Base-by-base conservation (phyloP, 1,284 basidiomycete genomes). In the Ustilago tritici region DNA sequence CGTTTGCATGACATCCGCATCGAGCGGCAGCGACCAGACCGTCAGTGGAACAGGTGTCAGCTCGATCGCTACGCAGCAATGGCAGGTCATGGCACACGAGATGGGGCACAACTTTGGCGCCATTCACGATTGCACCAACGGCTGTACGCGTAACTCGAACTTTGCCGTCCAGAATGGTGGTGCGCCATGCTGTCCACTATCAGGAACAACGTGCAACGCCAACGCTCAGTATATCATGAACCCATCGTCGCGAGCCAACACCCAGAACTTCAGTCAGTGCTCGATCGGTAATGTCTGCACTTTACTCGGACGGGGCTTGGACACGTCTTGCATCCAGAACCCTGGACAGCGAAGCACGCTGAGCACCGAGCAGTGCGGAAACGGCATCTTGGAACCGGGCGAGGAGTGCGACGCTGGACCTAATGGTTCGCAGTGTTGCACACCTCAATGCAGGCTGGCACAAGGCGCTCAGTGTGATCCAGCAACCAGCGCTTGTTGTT, bases 341-440 rank as follows among this genome's bases (percentile, higher is more conserved):
- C 81, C 79, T 8, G 74, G 76, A 6, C 38, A 58, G 23, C 65
- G 80, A 36, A 70, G 79, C 36, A 83, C 80, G 28, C 62, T 85
- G 52, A 78, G 76, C 46, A 71, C 74, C 8, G 65, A 83, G 56
- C 82, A 84, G 68, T 85, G 84, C 61, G 84, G 84, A 31, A 85
- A 85, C 61, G 84, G 81, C 90, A 88, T 88, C 61, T 80, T 88
- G 10, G 88, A 89, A 64, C 86, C 85, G 12, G 89, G 92, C 52
- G 94, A 95, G 87, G 92, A 95, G 65, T 96, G 95, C 86, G 94
- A 96, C 86, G 94, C 94, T 0, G 94, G 94, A 41, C 85, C 87
- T 17, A 90, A 89, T 55, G 92, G 92, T 14, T 86, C 90, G 4
- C 61, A 64, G 23, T 95, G 94, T 87, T 97, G 95, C 86, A 83